phyloP scores from a whole-genome alignment of 306 rosid genomes.

The Rosa lucieae region DNA sequence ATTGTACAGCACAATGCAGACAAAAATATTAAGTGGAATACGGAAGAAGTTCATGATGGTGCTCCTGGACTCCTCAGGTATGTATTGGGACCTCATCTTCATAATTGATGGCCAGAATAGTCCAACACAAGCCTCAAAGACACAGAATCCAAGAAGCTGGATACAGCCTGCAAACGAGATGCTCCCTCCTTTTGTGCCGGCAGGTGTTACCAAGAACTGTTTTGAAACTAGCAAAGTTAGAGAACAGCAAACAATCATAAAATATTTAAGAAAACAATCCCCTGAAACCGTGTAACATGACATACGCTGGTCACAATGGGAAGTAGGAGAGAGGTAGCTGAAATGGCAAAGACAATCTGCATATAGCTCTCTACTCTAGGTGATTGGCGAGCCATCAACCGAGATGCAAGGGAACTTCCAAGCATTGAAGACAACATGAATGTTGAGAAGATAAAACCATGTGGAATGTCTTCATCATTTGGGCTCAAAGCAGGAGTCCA shows the following conservation, averaged over 20 bases:
- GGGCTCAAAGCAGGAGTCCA: slow-evolving; percentile 99
- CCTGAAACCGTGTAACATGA: slow-evolving; percentile 17
- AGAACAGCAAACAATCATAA: slow-evolving; percentile 25
- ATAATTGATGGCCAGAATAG: slow-evolving; percentile 99
- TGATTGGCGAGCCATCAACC: slow-evolving; percentile 62
- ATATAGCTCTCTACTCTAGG: slow-evolving; percentile 83
- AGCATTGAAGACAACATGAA: slow-evolving; percentile 96
- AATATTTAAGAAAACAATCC: background rate
- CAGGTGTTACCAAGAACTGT: slow-evolving; percentile 79
- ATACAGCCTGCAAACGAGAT: slow-evolving; percentile 68
- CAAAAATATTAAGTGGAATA: slow-evolving; percentile 95
- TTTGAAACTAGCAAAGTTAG: slow-evolving; percentile 38
- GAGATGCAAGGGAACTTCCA: slow-evolving; percentile 94
- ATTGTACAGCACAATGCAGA: slow-evolving; percentile 95
- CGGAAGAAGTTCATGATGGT: slow-evolving; percentile 99
- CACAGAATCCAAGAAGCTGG: slow-evolving; percentile 93
- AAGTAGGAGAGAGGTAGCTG: slow-evolving; percentile 60
- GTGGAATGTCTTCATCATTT: slow-evolving; percentile 88
- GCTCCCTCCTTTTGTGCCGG: slow-evolving; percentile 70
- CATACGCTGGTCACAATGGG: slow-evolving; percentile 77
- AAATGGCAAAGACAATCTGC: slow-evolving; percentile 72
- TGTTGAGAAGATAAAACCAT: slow-evolving; percentile 88
- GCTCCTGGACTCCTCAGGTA: slow-evolving; percentile 99
- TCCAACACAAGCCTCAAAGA: slow-evolving; percentile 91
- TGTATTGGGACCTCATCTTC: slow-evolving; percentile 99